These are phyloP conservation scores for Psilocybe mexicana DNA, from an alignment of 1,284 basidiomycete genomes.

Conservation along the genomic window DNA sequence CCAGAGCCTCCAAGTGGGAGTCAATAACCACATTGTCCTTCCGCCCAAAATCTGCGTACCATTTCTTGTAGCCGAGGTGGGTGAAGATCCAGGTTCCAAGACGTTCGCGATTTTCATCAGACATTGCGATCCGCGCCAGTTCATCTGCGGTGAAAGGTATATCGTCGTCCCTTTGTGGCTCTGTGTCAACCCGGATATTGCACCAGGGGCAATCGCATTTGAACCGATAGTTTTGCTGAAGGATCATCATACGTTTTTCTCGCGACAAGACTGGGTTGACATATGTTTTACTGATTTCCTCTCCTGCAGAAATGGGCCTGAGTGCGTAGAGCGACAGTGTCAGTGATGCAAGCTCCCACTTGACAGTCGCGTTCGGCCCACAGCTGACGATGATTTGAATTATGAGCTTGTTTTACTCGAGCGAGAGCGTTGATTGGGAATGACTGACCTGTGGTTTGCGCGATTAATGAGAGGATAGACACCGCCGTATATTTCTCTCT, in stretches of 20 bases:
- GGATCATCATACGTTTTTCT: constrained; percentile 26
- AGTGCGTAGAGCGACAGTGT: constrained; percentile 37
- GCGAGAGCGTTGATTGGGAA: not conserved
- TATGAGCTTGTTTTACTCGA: not conserved
- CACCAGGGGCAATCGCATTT: constrained; percentile 36
- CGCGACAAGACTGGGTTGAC: constrained; percentile 33
- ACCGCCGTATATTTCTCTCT: constrained; percentile 33
- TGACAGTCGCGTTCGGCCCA: constrained; percentile 39
- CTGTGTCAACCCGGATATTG: constrained; percentile 14
- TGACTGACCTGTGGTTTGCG: constrained; percentile 37
- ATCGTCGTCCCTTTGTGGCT: not conserved
- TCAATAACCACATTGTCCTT: constrained; percentile 36
- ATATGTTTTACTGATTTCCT: constrained; percentile 43
- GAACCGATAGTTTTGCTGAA: constrained; percentile 35
- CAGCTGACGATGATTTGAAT: constrained; percentile 28
- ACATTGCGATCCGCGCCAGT: constrained; percentile 16
- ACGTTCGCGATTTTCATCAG: constrained; percentile 29
- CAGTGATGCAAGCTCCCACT: constrained; percentile 34
- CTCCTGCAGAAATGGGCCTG: constrained; percentile 32
- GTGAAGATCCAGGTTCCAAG: constrained; percentile 36
- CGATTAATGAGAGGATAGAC: constrained; percentile 38
- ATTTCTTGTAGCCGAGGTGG: constrained; percentile 36
- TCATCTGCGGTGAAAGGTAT: constrained; percentile 11
- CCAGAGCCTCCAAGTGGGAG: constrained; percentile 35
- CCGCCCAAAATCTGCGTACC: constrained; percentile 37